These are phyloP conservation scores for Cercospora sojina DNA, from an alignment of 2,329 filamentous ascomycete genomes.

Conservation along the genomic window DNA sequence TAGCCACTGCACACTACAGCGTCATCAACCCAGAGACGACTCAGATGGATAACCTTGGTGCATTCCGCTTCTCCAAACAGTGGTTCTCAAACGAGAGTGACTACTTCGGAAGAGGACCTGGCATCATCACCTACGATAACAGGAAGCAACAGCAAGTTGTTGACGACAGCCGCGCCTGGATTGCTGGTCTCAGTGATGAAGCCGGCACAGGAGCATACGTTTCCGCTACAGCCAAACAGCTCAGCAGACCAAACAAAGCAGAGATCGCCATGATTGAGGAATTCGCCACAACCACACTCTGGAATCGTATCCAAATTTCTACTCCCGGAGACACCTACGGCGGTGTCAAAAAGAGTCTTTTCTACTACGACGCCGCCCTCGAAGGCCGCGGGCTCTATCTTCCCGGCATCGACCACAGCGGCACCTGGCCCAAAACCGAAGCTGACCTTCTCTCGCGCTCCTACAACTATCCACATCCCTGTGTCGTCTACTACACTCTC, in stretches of 20 bases:
- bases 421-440: neutral
- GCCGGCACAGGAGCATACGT: neutral
- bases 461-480: neutral
- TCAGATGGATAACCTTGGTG: neutral
- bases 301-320: neutral
- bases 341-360: neutral
- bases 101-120: neutral
- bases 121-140: neutral
- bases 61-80: neutral
- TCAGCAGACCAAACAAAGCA: neutral
- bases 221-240: neutral
- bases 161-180: neutral
- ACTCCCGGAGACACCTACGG: neutral
- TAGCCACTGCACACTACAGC: neutral
- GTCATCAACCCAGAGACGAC: neutral
- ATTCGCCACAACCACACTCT: neutral
- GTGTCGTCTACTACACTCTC: neutral
- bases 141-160: neutral
- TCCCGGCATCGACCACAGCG: neutral
- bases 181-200: neutral
- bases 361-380: neutral
- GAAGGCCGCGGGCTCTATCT: neutral
- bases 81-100: neutral
- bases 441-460: neutral
- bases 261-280: neutral